Conservation (phyloP, 108 stramenopile species). For the Cyclostephanos tholiformis region DNA sequence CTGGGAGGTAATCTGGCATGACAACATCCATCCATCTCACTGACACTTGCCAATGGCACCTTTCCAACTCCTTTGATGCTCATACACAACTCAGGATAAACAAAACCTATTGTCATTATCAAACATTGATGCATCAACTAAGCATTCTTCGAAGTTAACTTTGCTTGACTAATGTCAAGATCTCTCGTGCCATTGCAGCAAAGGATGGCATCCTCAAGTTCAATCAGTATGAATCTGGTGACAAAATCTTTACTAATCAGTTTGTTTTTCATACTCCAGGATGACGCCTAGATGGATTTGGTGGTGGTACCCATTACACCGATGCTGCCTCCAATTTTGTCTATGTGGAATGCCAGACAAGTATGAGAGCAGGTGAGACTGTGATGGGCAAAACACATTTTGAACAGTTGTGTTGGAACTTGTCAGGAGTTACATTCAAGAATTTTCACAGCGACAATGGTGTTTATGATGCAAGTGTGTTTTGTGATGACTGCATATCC, state of each 20-base stretch:
- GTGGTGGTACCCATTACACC: slow-evolving; percentile 6
- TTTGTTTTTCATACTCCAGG: slow-evolving; percentile 9
- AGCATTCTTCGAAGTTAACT: not conserved
- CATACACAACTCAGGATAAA: no score
- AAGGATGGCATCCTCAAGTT: not conserved
- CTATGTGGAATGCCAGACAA: no score
- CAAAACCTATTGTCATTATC: no score
- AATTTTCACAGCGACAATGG: not conserved
- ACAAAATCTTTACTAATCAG: slow-evolving; percentile 2
- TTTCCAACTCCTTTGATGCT: no score
- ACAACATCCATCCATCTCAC: no score
- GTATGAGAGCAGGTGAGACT: no score
- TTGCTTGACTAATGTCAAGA: not conserved
- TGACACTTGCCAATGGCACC: no score
- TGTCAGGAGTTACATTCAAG: not conserved
- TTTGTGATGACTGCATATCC: not conserved
- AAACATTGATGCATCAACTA: no score
- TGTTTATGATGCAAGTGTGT: not conserved
- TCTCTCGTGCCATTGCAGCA: not conserved
- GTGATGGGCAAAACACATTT: no score
- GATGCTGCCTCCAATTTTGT: slow-evolving; percentile 6
- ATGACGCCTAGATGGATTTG: slow-evolving; percentile 1
- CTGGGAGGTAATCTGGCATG: no score
- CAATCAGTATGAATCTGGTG: no score
- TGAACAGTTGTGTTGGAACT: not conserved